Evolutionary conservation across 2,329 filamentous ascomycete species (phyloP).

Genomic region (Calonectria pseudoturangicola): DNA sequence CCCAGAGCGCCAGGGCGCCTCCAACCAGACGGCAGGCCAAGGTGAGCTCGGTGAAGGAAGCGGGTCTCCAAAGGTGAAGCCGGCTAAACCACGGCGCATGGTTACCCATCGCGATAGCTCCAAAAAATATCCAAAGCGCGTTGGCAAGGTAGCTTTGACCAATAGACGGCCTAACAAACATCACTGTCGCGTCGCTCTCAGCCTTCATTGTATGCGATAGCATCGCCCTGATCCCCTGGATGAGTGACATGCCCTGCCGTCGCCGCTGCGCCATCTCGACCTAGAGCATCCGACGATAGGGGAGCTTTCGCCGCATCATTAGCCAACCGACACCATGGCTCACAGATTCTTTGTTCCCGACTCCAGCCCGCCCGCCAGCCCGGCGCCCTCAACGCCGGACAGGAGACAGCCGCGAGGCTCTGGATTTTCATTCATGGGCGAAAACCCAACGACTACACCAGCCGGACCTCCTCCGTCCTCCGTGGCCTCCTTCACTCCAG

Average conservation of each 20-base stretch:
- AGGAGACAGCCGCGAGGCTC: constrained; percentile 58
- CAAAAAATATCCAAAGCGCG: constrained; percentile 55
- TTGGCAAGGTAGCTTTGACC: constrained; percentile 45
- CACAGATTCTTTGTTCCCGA: constrained; percentile 65
- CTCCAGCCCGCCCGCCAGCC: constrained; percentile 64
- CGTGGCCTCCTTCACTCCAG: constrained; percentile 73
- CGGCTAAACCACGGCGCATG: constrained; percentile 51
- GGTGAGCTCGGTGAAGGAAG: constrained; percentile 21
- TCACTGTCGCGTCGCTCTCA: constrained; percentile 40
- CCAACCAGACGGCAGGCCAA: too few relatives aligned
- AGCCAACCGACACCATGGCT: constrained; percentile 59
- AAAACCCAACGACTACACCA: constrained; percentile 72
- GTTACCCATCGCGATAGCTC: constrained; percentile 55
- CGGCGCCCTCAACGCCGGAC: constrained; percentile 71
- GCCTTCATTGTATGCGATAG: constrained; percentile 42
- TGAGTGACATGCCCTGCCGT: constrained; percentile 33
- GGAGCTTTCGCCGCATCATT: constrained; percentile 46
- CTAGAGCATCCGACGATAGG: constrained; percentile 36
- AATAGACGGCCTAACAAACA: constrained; percentile 43
- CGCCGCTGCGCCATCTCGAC: constrained; percentile 40
- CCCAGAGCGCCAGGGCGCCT: too few relatives aligned
- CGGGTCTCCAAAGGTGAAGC: constrained; percentile 23
- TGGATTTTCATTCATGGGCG: constrained; percentile 63
- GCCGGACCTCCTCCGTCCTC: constrained; percentile 71
- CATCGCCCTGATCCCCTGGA: constrained; percentile 22